These are phyloP conservation scores for Thielaviopsis populi DNA, from an alignment of 2,329 filamentous ascomycete species.

Conservation along the genomic window DNA sequence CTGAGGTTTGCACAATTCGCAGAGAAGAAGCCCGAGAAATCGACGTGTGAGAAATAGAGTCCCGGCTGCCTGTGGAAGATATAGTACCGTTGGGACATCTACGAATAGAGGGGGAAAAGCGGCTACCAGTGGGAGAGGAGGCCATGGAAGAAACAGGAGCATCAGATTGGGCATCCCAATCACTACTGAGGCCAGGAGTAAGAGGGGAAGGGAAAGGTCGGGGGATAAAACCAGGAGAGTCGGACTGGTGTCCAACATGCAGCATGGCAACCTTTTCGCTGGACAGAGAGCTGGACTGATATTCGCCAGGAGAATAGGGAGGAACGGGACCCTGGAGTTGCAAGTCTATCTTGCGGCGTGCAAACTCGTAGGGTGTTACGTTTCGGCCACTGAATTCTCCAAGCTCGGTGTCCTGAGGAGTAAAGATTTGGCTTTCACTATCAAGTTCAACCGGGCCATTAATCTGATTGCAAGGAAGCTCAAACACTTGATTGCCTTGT, in stretches of 20 bases:
- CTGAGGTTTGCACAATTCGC: background rate
- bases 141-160: constrained; percentile 12
- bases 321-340: constrained; percentile 37
- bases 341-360: constrained; percentile 35
- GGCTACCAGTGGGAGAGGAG: background rate
- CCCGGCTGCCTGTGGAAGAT: background rate
- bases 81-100: background rate
- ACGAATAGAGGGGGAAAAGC: background rate
- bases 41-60: background rate
- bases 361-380: constrained; percentile 36
- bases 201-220: constrained; percentile 17
- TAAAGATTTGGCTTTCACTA: constrained; percentile 25
- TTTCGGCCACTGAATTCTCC: constrained; percentile 27
- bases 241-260: constrained; percentile 15
- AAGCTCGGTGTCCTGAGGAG: constrained; percentile 18
- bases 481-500: constrained; percentile 35
- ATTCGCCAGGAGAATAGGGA: constrained; percentile 31
- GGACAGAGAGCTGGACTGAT: background rate
- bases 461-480: constrained; percentile 32
- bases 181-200: background rate
- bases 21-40: background rate
- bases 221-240: constrained; percentile 13
- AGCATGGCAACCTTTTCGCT: constrained; percentile 10
- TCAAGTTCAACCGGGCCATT: constrained; percentile 27
- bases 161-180: constrained; percentile 5